These are phyloP conservation scores for Zymoseptoria crescenta DNA, from an alignment of 2,329 filamentous ascomycete genomes.

Conservation along the genomic window DNA sequence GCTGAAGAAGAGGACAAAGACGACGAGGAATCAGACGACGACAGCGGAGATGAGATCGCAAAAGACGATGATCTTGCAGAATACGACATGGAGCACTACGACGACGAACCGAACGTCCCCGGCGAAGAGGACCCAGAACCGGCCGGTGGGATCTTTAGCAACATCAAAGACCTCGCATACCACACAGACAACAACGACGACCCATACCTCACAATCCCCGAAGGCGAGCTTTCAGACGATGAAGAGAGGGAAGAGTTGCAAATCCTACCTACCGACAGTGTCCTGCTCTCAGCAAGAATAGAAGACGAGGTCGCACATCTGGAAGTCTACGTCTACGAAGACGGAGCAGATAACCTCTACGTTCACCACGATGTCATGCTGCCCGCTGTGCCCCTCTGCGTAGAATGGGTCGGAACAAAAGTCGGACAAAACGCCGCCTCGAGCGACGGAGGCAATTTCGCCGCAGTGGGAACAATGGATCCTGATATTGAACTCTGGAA, in stretches of 20 bases:
- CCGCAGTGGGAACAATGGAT: conserved; percentile 93
- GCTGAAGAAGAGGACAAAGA: conserved; percentile 41
- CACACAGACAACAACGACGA: conserved; percentile 92
- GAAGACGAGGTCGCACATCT: conserved; percentile 96
- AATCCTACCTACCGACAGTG: conserved; percentile 84
- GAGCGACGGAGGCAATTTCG: conserved; percentile 74
- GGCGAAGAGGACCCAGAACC: conserved; percentile 54
- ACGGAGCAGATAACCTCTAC: conserved; percentile 90
- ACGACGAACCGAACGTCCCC: conserved; percentile 51
- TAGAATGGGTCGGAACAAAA: conserved; percentile 94
- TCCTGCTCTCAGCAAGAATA: conserved; percentile 84
- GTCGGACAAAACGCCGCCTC: conserved; percentile 58
- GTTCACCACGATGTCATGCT: conserved; percentile 99
- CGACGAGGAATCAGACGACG: conserved; percentile 31
- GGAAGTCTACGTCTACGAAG: conserved; percentile 96
- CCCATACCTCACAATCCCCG: conserved; percentile 86
- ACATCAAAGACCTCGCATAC: conserved; percentile 86
- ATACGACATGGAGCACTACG: conserved; percentile 93
- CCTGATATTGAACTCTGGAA: conserved; percentile 99
- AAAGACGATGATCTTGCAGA: conserved; percentile 84
- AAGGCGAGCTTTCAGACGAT: conserved; percentile 58
- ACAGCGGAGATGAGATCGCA: conserved; percentile 17
- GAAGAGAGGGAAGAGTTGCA: conserved; percentile 92
- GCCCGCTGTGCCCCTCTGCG: conserved; percentile 85
- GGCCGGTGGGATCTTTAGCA: conserved; percentile 72